Conservation (phyloP, 2,329 filamentous ascomycete genomes). For the Trichoderma semiorbis region DNA sequence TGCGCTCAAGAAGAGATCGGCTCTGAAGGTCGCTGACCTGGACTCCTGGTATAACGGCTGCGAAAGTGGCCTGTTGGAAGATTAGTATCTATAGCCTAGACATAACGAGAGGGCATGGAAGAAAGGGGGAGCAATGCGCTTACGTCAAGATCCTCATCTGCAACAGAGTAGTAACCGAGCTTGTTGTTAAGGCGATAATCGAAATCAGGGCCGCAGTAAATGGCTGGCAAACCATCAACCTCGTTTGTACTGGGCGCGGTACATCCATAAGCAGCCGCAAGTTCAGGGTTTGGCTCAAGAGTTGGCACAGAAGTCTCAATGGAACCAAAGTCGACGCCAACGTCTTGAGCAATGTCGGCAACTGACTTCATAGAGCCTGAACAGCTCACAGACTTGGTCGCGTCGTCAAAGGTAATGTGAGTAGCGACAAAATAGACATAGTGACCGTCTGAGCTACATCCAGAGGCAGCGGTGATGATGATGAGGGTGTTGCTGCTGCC, state of each 20-base stretch:
- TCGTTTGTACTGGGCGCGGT: not conserved
- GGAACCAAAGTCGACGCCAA: not conserved
- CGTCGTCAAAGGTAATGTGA: not conserved
- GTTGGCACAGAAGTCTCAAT: not conserved
- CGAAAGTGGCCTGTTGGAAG: not conserved
- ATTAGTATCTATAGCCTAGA: not conserved
- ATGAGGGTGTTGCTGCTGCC: not conserved
- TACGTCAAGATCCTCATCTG: not conserved
- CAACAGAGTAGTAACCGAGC: not conserved
- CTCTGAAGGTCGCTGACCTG: not conserved
- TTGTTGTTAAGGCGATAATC: not conserved
- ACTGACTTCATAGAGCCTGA: not conserved
- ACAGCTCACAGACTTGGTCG: not conserved
- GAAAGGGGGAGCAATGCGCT: not conserved
- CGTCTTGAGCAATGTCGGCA: not conserved
- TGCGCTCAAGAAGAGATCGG: not conserved
- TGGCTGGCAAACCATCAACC: not conserved
- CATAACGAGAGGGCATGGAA: not conserved
- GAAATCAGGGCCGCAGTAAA: conserved; percentile 1
- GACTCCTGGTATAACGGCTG: not conserved
- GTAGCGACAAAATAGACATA: conserved; percentile 2
- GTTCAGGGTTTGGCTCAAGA: not conserved
- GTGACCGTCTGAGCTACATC: not conserved
- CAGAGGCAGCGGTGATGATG: not conserved
- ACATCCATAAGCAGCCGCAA: not conserved